Percentiles rank a stretch among this genome's conserved stretches.
Evolutionary conservation across 2,329 filamentous ascomycete genomes (phyloP).

Genomic region (Chaetomium strumarium): DNA sequence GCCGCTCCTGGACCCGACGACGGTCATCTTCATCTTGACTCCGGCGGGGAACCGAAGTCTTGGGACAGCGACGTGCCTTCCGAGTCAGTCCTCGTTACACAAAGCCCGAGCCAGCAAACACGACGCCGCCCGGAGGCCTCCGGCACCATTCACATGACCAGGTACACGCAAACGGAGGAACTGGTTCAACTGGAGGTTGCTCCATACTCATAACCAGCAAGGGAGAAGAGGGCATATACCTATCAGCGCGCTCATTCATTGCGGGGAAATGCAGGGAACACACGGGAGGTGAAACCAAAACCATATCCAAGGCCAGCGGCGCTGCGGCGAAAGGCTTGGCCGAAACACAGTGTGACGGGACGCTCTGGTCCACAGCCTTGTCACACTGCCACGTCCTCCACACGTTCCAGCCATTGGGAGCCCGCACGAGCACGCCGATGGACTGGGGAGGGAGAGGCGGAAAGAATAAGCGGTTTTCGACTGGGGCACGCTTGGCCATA

Average conservation of each 20-base stretch:
- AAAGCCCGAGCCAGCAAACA: not conserved
- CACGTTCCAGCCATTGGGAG: not conserved
- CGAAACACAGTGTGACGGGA: constrained; percentile 5
- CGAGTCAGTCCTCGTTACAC: not conserved
- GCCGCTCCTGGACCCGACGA: constrained; percentile 16
- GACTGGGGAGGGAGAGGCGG: not conserved
- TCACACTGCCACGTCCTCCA: constrained; percentile 13
- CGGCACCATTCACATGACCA: not conserved
- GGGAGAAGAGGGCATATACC: not conserved
- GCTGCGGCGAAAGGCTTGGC: constrained; percentile 9
- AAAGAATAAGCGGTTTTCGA: constrained; percentile 3
- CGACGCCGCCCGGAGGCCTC: not conserved
- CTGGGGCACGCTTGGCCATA: not conserved
- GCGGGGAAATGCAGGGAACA: not conserved
- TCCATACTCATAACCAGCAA: constrained; percentile 1
- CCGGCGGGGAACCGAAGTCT: no score
- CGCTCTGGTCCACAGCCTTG: not conserved
- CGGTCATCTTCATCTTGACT: constrained; percentile 1
- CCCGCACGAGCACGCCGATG: not conserved
- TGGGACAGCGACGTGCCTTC: no score
- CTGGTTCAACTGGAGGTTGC: not conserved
- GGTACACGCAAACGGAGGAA: not conserved
- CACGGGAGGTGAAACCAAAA: not conserved
- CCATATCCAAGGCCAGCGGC: not conserved
- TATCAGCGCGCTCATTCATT: constrained; percentile 1